Evolutionary conservation across 208 protist species (phyloP), one percentile per base, ranked within the genome.

Genomic region (Trypanosoma boissoni): DNA sequence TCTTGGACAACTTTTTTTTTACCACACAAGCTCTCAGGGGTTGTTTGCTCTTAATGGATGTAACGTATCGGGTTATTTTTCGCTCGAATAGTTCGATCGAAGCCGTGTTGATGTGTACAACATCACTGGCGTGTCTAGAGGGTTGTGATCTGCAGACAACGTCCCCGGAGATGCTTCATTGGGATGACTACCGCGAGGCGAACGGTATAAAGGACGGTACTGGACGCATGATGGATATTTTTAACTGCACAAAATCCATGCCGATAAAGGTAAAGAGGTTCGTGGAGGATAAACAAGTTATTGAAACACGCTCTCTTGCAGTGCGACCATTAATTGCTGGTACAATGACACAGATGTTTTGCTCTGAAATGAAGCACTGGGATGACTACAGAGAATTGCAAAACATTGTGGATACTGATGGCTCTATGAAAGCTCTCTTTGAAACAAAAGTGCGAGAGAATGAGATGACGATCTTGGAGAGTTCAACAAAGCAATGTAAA

Each of bases 141-240:
- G 58, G 53, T 18, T 63, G 46, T 1, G 57, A 67, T 50, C 49
- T 39, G 14, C 55, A 64, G 43, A 71, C 68, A 44, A 20, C 39
- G 20, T 89, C 60, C 39, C 69, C 70, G 14, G 80, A 92, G 56
- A 92, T 92, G 86, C 56, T 88, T 26, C 81, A 89, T 67, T 92
- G 85, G 82, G 85, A 92, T 50, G 79, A 92, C 36, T 85, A 83
- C 52, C 53, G 72, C 8, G 29, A 57, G 24, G 29, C 41, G 10
- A 66, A 39, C 29, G 67, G 61, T 24, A 68, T 86, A 37, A 65
- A 76, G 44, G 80, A 85, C 50, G 75, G 77, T 18, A 87, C 72
- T 5, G 64, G 55, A 4, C 53, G 59, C 0, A 80, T 88, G 74
- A 57, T 68, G 65, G 39, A 78, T 16, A 43, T 78, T 9, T 88